Evolutionary conservation across 2,329 filamentous ascomycete species (phyloP).

Genomic region (Aspergillus quadrilineatus): DNA sequence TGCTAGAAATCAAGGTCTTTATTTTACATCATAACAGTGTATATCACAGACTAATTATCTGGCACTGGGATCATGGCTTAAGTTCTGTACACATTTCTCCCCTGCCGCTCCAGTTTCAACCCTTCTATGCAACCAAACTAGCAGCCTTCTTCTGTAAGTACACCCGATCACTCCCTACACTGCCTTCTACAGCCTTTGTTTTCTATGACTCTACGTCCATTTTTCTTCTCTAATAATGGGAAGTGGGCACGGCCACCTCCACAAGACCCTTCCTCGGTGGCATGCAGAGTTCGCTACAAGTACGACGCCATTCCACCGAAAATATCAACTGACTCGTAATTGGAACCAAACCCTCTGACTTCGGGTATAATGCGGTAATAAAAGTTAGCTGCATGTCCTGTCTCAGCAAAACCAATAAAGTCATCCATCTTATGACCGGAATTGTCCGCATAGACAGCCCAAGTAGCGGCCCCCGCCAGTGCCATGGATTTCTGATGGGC

Average conservation of each 20-base stretch:
- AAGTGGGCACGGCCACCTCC: no score
- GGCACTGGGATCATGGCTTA: no score
- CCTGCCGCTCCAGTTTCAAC: no score
- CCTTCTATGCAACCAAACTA: no score
- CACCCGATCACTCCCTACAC: no score
- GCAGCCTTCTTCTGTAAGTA: no score
- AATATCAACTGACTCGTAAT: slow-evolving; percentile 12
- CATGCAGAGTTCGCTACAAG: neutral
- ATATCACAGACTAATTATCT: no score
- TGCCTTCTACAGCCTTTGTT: neutral
- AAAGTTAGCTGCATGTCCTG: slow-evolving; percentile 6
- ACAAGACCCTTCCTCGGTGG: neutral
- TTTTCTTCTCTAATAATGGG: no score
- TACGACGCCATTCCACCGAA: slow-evolving; percentile 6
- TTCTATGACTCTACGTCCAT: neutral
- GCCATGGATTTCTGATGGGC: slow-evolving; percentile 4
- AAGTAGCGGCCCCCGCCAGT: neutral
- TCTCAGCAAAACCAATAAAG: slow-evolving; percentile 8
- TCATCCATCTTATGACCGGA: neutral
- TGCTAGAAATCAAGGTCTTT: no score
- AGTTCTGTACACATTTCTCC: no score
- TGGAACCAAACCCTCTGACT: slow-evolving; percentile 5
- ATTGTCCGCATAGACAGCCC: slow-evolving; percentile 5
- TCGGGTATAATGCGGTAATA: slow-evolving; percentile 12
- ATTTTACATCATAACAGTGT: no score